Evolutionary conservation across 345 rosid species (phyloP).

Genomic region (Populus simonii): DNA sequence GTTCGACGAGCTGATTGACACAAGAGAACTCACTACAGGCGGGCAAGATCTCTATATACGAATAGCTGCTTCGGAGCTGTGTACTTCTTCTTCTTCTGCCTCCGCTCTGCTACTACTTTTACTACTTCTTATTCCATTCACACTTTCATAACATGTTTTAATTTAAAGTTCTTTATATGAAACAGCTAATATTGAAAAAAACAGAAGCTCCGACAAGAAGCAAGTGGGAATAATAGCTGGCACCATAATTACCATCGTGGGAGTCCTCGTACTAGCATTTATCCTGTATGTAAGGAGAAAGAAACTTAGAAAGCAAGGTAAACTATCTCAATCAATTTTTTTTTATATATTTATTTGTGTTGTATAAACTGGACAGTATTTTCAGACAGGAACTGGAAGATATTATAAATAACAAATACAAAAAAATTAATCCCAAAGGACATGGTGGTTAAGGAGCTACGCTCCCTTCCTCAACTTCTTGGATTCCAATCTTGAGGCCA

Average conservation of each 20-base stretch:
- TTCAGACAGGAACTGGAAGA: too few species aligned
- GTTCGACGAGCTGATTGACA: slow-evolving; percentile 20
- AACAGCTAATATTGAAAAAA: slow-evolving; percentile 6
- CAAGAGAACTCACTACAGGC: not conserved
- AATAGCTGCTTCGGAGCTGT: slow-evolving; percentile 19
- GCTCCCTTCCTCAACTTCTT: too few species aligned
- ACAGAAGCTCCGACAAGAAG: not conserved
- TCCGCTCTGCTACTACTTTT: too few species aligned
- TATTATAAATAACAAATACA: too few species aligned
- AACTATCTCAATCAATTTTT: not conserved
- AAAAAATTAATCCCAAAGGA: too few species aligned
- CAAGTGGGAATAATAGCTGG: slow-evolving; percentile 11
- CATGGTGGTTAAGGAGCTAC: too few species aligned
- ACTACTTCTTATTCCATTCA: too few species aligned
- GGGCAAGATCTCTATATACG: slow-evolving; percentile 22
- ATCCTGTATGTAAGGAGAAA: slow-evolving; percentile 2
- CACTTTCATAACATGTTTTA: not conserved
- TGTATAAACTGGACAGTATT: too few species aligned
- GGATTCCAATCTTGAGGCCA: too few species aligned
- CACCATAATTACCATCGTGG: not conserved
- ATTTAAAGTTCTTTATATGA: not conserved
- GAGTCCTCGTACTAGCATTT: slow-evolving; percentile 3
- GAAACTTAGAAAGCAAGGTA: slow-evolving; percentile 16
- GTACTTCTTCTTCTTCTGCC: not conserved
- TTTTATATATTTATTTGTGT: not conserved